Conservation (phyloP, 2,329 filamentous ascomycete genomes). For the Clarireedia hainanense region DNA sequence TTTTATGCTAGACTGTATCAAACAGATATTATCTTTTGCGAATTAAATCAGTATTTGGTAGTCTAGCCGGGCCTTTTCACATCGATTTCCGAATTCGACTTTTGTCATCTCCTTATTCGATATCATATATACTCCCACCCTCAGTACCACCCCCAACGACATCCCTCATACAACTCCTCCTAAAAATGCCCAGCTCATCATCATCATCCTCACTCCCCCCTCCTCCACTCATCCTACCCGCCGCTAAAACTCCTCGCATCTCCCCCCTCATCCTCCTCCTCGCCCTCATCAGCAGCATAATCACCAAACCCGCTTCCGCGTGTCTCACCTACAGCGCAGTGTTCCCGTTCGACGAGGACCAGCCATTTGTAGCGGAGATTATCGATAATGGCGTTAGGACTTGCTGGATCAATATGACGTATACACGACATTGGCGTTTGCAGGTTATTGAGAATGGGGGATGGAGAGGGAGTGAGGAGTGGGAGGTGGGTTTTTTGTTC, state of each 20-base stretch:
- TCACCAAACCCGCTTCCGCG: not conserved
- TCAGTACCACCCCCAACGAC: not conserved
- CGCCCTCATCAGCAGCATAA: not conserved
- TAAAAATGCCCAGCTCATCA: not conserved
- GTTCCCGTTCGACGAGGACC: constrained; percentile 9
- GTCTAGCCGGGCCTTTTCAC: too few species aligned
- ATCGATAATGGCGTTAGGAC: constrained; percentile 13
- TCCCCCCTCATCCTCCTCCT: not conserved
- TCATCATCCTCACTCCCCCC: not conserved
- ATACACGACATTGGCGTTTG: constrained; percentile 8
- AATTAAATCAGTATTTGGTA: too few species aligned
- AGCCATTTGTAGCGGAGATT: constrained; percentile 13
- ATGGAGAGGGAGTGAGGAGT: not conserved
- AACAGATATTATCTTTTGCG: too few species aligned
- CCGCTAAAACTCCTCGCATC: too few species aligned
- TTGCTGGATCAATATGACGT: constrained; percentile 13
- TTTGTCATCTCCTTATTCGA: too few species aligned
- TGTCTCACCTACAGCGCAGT: constrained; percentile 15
- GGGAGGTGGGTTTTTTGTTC: not conserved
- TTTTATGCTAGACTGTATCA: too few species aligned
- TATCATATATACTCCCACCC: not conserved
- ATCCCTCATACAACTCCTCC: too few species aligned
- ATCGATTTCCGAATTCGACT: too few species aligned
- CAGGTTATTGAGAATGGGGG: not conserved
- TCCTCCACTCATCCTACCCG: not conserved